Percentiles rank a stretch among this genome's conserved stretches.
These are phyloP conservation scores for Penicillium sp. DNA, from an alignment of 2,329 filamentous ascomycete genomes.

Conservation along the genomic window DNA sequence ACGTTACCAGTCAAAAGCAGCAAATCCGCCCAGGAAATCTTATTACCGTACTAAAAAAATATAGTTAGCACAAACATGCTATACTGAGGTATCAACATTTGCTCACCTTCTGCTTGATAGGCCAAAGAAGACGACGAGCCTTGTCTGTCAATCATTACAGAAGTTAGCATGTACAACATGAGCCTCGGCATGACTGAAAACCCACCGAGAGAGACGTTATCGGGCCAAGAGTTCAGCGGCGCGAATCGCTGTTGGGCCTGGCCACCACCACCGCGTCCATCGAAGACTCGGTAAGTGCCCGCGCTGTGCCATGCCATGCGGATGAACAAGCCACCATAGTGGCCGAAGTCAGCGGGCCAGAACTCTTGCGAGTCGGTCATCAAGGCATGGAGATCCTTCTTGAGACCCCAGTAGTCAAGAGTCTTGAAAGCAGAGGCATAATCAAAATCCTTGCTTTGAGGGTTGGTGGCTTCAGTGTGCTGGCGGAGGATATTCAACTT, in stretches of 20 bases:
- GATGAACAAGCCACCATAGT: conserved; percentile 79
- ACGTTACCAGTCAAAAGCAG: conserved; percentile 73
- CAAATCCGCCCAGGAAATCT: conserved; percentile 79
- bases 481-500: conserved; percentile 73
- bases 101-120: conserved; percentile 70
- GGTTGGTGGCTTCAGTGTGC: conserved; percentile 64
- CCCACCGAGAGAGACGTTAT: conserved; percentile 65
- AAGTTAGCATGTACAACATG: neutral
- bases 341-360: conserved; percentile 81
- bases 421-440: conserved; percentile 72
- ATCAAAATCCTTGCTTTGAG: conserved; percentile 66
- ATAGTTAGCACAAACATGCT: neutral
- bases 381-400: conserved; percentile 70
- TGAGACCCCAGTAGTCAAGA: conserved; percentile 69
- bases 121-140: conserved; percentile 76
- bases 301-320: conserved; percentile 81
- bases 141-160: conserved; percentile 56
- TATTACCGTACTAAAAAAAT: conserved; percentile 63
- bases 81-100: neutral
- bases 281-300: conserved; percentile 73
- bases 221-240: conserved; percentile 79
- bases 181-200: neutral
- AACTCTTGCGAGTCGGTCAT: conserved; percentile 79
- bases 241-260: conserved; percentile 77
- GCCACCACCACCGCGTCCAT: conserved; percentile 74